Evolutionary conservation across 2,329 filamentous ascomycete species (phyloP).

Genomic region (Pseudogymnoascus sp.): DNA sequence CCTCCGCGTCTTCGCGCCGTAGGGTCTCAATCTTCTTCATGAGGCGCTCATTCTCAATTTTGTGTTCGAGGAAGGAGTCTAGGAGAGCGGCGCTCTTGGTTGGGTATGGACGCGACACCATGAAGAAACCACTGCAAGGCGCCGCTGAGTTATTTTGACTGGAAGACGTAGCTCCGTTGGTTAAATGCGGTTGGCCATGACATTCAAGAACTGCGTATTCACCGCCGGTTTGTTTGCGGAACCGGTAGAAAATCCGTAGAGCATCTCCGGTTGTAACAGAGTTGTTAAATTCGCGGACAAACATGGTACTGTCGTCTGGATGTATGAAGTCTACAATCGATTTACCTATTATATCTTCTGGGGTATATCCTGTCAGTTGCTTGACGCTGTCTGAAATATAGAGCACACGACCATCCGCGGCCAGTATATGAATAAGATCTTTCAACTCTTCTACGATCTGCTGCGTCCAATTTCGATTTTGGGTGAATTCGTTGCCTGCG

Average conservation of each 20-base stretch:
- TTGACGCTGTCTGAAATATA: constrained; percentile 79
- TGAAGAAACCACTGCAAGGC: constrained; percentile 83
- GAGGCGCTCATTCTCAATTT: constrained; percentile 88
- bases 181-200: constrained; percentile 86
- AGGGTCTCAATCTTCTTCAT: constrained; percentile 78
- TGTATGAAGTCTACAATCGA: constrained; percentile 81
- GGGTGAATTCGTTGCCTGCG: constrained; percentile 59
- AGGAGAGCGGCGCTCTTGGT: constrained; percentile 78
- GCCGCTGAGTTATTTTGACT: constrained; percentile 58
- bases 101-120: constrained; percentile 86
- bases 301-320: constrained; percentile 74
- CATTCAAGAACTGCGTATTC: constrained; percentile 78
- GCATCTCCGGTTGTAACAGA: constrained; percentile 74
- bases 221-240: constrained; percentile 69
- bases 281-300: constrained; percentile 82
- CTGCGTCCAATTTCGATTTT: constrained; percentile 73
- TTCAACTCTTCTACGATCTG: constrained; percentile 83
- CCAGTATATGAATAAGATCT: constrained; percentile 82
- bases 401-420: constrained; percentile 72
- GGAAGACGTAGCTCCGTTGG: constrained; percentile 56
- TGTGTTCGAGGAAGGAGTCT: constrained; percentile 92
- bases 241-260: constrained; percentile 78
- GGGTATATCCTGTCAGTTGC: constrained; percentile 66
- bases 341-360: constrained; percentile 62
- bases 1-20: constrained; percentile 77